A percentile compares a stretch with the other conserved stretches of the same genome.
These are phyloP conservation scores for Linnemannia exigua DNA, from an alignment of 192 early-diverging fungal species.

Conservation along the genomic window DNA sequence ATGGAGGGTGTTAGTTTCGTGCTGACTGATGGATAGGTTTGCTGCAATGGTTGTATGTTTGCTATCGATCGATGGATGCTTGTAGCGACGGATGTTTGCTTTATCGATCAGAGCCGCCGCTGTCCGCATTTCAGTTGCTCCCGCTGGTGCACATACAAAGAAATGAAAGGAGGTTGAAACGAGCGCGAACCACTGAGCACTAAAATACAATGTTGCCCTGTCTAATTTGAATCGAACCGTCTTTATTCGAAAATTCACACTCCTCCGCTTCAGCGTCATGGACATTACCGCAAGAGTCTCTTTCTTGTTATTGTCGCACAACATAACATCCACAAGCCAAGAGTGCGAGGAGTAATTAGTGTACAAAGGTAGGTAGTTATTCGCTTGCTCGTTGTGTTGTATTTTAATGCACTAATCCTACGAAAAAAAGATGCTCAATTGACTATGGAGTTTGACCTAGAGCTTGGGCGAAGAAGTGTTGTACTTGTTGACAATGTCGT, in stretches of 20 bases:
- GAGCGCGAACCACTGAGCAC: conserved; percentile 1
- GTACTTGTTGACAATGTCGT: conserved; percentile 47
- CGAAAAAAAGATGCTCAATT: too few species aligned
- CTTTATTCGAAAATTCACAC: not conserved
- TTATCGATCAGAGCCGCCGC: not conserved
- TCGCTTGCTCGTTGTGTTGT: too few species aligned
- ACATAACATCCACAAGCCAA: too few species aligned
- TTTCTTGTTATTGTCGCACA: too few species aligned
- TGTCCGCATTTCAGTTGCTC: not conserved
- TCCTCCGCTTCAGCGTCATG: not conserved
- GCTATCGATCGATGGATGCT: conserved; percentile 41
- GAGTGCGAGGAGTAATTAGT: too few species aligned
- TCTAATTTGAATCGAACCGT: not conserved
- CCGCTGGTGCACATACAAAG: not conserved
- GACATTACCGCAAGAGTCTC: too few species aligned
- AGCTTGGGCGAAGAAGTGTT: conserved; percentile 14
- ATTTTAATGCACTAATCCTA: too few species aligned
- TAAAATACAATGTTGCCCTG: not conserved
- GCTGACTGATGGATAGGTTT: conserved; percentile 34
- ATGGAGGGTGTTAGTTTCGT: not conserved
- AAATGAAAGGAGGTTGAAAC: conserved; percentile 13
- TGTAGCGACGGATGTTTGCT: not conserved
- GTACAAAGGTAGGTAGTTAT: too few species aligned
- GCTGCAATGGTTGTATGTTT: not conserved
- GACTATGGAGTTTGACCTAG: not conserved